Evolutionary conservation across 306 rosid species (phyloP), one percentile per base, ranked within the genome.

Genomic region (Rosa chinensis): DNA sequence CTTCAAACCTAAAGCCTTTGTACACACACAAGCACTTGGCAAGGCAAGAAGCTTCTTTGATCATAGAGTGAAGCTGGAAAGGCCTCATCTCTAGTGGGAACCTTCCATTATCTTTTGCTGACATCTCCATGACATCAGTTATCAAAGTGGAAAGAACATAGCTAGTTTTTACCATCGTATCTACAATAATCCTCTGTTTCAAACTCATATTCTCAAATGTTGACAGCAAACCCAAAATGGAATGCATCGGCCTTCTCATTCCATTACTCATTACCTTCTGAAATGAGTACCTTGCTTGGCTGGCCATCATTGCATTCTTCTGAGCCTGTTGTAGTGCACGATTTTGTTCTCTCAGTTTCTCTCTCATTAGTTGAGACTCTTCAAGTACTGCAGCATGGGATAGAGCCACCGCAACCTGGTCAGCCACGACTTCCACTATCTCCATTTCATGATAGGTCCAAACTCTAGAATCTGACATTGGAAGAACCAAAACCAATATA

Each of bases 381-480:
- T 92, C 97, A 47, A 92, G 96, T 45, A 92, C 88, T n/a, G 88
- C 85, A 5, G 97, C 97, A 18, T 92, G 97, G 79, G 97, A 92
- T 61, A 92, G 80, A 25, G 97, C 96, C 62, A 92, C 97, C 21
- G 97, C 93, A 10, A 92, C 97, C 88, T 92, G 97, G 73, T 92
- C 97, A 55, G 97, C 97, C 79, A 92, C 96, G 17, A 89, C 97
- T 86, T 90, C 91, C 63, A 92, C 88, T 55, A 92, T 86, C 87
- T 88, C 97, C 86, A 89, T 74, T 77, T 89, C 96, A 23, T 89
- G 88, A 68, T 13, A 25, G 43, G 84, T 85, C 97, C 97, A 92
- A 71, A 12, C 78, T 79, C 93, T 76, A 25, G 87, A 66, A 53
- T 79, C 77, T 37, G 81, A 81, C 74, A 76, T 75, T 0, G 93